Conservation (phyloP, 179 eudicot species). For the Sideroxylon spinosum region DNA sequence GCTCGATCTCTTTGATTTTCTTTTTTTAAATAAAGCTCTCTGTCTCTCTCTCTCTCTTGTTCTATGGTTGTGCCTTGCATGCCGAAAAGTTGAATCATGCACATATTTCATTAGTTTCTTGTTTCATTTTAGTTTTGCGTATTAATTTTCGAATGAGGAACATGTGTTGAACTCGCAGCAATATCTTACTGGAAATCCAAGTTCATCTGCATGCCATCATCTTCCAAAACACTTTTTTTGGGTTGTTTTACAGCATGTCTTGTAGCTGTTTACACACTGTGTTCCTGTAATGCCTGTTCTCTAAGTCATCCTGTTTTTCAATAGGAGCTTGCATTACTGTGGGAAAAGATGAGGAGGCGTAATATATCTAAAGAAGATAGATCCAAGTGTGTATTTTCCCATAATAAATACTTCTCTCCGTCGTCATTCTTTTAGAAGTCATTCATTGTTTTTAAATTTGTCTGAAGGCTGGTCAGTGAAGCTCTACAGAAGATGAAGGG, state of each 20-base stretch:
- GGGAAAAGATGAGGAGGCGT: conserved; percentile 98
- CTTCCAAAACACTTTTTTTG: background rate
- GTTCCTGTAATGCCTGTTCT: conserved; percentile 1
- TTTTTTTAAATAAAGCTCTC: background rate
- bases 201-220: background rate
- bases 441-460: background rate
- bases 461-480: conserved; percentile 67
- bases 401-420: background rate
- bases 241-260: background rate
- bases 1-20: background rate
- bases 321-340: conserved; percentile 79
- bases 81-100: background rate
- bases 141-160: background rate
- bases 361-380: conserved; percentile 78
- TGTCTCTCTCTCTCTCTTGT: too few relatives aligned
- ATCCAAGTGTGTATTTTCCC: conserved; percentile 56
- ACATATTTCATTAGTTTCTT: background rate
- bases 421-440: background rate
- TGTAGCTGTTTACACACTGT: background rate
- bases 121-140: background rate
- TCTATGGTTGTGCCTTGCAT: background rate
- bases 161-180: background rate
- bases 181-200: background rate
- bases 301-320: conserved; percentile 4
- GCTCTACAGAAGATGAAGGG: conserved; percentile 90